Percentiles rank a stretch among this genome's conserved stretches.
Conservation (phyloP, 352 stramenopile species). For the Phytophthora podocarpi region DNA sequence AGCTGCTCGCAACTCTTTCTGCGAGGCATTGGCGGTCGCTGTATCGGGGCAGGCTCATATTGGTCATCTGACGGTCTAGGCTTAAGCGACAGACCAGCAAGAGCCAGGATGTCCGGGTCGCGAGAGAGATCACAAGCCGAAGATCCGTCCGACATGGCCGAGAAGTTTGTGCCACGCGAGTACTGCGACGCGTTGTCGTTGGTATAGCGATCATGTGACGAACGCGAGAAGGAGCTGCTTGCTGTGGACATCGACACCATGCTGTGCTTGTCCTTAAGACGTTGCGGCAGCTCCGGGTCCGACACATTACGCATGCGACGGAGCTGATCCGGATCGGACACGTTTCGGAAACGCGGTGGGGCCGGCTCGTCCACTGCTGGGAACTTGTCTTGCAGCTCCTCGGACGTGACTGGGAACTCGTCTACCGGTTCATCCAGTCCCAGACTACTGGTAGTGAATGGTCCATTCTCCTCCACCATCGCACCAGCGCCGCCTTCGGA, state of each 20-base stretch:
- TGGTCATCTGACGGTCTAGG: slow-evolving; percentile 28
- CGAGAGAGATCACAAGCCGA: slow-evolving; percentile 46
- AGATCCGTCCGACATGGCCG: slow-evolving; percentile 48
- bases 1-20: slow-evolving; percentile 21
- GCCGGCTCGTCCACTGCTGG: slow-evolving; percentile 33
- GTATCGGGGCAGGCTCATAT: slow-evolving; percentile 18
- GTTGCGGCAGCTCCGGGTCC: slow-evolving; percentile 31
- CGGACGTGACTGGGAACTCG: slow-evolving; percentile 30
- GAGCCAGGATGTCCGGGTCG: slow-evolving; percentile 59
- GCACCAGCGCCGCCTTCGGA: slow-evolving; percentile 26
- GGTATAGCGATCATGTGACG: slow-evolving; percentile 35
- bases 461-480: slow-evolving; percentile 24
- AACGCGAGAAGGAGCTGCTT: slow-evolving; percentile 57
- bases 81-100: slow-evolving; percentile 57
- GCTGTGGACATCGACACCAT: slow-evolving; percentile 64
- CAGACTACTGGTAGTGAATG: slow-evolving; percentile 20
- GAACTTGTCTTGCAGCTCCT: slow-evolving; percentile 44
- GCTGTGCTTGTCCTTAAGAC: slow-evolving; percentile 44
- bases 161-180: slow-evolving; percentile 45
- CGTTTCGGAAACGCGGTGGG: slow-evolving; percentile 35
- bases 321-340: slow-evolving; percentile 39
- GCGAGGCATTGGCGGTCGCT: slow-evolving; percentile 5
- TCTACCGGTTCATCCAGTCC: slow-evolving; percentile 34
- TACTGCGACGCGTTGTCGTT: slow-evolving; percentile 42
- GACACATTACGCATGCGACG: slow-evolving; percentile 42